A percentile compares a stretch with the other conserved stretches of the same genome.
Evolutionary conservation across 768 basidiomycete species (phyloP).

Genomic region (Cantharellus anzutake): DNA sequence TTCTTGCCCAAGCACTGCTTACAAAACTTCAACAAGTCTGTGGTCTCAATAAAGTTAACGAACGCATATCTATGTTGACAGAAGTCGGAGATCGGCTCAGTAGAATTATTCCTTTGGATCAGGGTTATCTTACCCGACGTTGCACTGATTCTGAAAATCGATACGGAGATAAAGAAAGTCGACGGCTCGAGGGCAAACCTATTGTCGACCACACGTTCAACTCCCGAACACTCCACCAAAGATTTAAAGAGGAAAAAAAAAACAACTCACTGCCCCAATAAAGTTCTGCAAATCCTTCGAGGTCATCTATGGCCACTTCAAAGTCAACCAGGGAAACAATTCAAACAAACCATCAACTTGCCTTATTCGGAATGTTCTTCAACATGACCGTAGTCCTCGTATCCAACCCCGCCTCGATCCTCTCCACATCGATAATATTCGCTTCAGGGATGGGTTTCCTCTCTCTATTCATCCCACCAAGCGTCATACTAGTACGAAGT

Average conservation of each 20-base stretch:
- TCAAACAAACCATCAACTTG: constrained; percentile 2
- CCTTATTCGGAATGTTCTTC: constrained; percentile 82
- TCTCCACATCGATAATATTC: constrained; percentile 45
- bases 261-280: constrained; percentile 8
- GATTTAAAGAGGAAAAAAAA: constrained; percentile 31
- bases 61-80: constrained; percentile 34
- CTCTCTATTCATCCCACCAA: not conserved
- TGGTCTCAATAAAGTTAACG: constrained; percentile 70
- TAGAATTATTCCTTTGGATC: not conserved
- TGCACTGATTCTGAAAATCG: constrained; percentile 16
- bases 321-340: not conserved
- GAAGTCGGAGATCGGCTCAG: not conserved
- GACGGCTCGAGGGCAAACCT: constrained; percentile 54
- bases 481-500: not conserved
- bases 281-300: constrained; percentile 7
- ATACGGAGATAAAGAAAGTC: constrained; percentile 64
- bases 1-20: constrained; percentile 56
- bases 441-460: not conserved
- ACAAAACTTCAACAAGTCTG: constrained; percentile 60
- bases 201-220: constrained; percentile 12
- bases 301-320: constrained; percentile 6
- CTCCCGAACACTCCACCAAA: constrained; percentile 32
- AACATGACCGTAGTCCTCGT: constrained; percentile 77
- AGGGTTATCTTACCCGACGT: constrained; percentile 13
- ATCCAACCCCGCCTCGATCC: constrained; percentile 60